Evolutionary conservation across 257 asterid species (phyloP).

Genomic region (Nicotiana obtusifolia): DNA sequence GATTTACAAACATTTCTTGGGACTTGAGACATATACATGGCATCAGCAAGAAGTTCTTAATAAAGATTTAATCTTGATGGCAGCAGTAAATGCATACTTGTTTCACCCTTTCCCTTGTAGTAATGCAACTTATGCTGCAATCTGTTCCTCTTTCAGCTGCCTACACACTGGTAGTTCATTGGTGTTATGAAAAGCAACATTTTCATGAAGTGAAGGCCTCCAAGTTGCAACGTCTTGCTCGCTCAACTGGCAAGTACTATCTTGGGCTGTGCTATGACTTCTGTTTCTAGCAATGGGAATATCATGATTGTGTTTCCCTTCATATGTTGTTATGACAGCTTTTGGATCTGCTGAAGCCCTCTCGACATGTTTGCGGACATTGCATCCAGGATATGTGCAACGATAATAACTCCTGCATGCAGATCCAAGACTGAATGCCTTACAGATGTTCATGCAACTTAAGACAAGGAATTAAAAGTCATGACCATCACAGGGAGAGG

Average conservation of each 20-base stretch:
- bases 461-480: not conserved
- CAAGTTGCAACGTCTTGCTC: conserved; percentile 26
- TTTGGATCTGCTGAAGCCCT: conserved; percentile 83
- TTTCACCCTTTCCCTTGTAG: not conserved
- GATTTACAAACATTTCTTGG: not conserved
- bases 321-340: conserved; percentile 82
- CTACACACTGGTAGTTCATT: conserved; percentile 32
- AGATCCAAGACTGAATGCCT: not conserved
- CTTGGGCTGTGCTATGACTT: not conserved
- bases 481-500: not conserved
- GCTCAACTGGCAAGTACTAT: conserved; percentile 15
- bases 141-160: conserved; percentile 33
- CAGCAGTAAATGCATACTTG: too few relatives aligned
- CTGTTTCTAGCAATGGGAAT: conserved; percentile 57
- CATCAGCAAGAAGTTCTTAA: not conserved
- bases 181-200: conserved; percentile 34
- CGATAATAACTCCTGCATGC: conserved; percentile 88
- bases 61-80: not conserved
- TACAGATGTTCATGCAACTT: not conserved
- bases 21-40: not conserved
- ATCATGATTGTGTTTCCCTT: conserved; percentile 82
- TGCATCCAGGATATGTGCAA: conserved; percentile 87
- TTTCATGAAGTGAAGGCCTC: conserved; percentile 30
- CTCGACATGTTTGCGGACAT: conserved; percentile 89
- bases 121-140: conserved; percentile 30